Conservation (phyloP, 257 asterid genomes). For the Solanum sitiens region DNA sequence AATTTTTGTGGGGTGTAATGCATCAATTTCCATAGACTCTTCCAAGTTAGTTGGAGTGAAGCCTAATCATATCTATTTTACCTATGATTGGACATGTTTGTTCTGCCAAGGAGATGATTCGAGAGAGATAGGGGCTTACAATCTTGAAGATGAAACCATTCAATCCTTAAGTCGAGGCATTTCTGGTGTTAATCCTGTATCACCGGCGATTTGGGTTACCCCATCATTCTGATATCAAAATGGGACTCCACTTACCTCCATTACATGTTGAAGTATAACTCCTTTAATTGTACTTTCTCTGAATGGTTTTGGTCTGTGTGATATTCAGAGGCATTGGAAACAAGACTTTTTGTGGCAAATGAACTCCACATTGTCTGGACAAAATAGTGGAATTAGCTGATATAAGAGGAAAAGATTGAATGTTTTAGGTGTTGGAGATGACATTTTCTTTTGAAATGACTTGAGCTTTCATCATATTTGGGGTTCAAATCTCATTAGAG, state of each 20-base stretch:
- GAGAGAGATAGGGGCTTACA: not conserved
- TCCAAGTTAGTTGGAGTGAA: not conserved
- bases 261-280: not conserved
- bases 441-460: not conserved
- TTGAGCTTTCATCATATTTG: too few relatives aligned
- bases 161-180: not conserved
- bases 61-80: not conserved
- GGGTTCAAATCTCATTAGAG: too few relatives aligned
- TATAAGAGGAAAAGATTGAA: too few relatives aligned
- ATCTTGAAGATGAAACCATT: not conserved
- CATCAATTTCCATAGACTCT: not conserved
- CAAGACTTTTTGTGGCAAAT: too few relatives aligned
- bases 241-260: not conserved
- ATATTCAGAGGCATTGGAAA: too few relatives aligned
- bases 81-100: not conserved
- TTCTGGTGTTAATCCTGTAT: not conserved
- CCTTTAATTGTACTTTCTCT: not conserved
- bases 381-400: too few relatives aligned
- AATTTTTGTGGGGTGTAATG: not conserved
- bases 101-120: not conserved
- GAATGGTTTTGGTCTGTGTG: not conserved
- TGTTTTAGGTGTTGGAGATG: too few relatives aligned
- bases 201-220: not conserved
- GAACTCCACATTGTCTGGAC: too few relatives aligned
- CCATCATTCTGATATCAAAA: not conserved